A percentile compares a stretch with the other conserved stretches of the same genome.
phyloP scores from a whole-genome alignment of 2,329 filamentous ascomycete genomes.

The Nothophaeocryptopus gaeumannii region DNA sequence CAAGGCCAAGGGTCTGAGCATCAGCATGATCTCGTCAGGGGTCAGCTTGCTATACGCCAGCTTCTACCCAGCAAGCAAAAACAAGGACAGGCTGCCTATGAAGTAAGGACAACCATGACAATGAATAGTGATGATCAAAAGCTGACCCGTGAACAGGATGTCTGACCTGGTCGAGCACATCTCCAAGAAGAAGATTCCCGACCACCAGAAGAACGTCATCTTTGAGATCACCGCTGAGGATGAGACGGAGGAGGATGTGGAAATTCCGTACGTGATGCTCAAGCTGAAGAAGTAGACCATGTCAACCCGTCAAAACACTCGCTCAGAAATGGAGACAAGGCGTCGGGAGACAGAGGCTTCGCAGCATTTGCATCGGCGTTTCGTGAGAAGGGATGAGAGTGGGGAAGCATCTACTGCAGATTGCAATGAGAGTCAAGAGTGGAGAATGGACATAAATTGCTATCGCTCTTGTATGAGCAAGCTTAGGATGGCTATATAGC shows the following conservation, averaged over 20 bases:
- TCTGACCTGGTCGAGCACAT: conserved; percentile 84
- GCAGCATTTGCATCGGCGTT: no score
- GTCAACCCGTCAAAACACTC: background rate
- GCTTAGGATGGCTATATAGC: no score
- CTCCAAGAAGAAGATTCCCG: conserved; percentile 86
- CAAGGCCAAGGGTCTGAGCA: conserved; percentile 71
- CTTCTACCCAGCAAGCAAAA: conserved; percentile 80
- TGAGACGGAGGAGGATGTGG: conserved; percentile 83
- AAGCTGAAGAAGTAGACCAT: conserved; percentile 55
- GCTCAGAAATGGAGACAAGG: no score
- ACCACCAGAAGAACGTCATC: conserved; percentile 91
- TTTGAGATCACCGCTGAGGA: conserved; percentile 96
- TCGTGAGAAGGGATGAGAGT: no score
- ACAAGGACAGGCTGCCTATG: conserved; percentile 76
- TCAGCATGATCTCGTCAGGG: conserved; percentile 95
- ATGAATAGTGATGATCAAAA: background rate
- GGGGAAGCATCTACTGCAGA: no score
- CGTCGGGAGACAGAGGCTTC: no score
- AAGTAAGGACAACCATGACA: conserved; percentile 50
- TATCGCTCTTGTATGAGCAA: no score
- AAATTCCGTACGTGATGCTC: conserved; percentile 94
- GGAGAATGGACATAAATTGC: no score
- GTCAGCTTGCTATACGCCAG: conserved; percentile 91
- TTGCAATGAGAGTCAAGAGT: no score
- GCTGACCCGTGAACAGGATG: conserved; percentile 57